These are phyloP conservation scores for Ustilago hordei DNA, from an alignment of 1,284 basidiomycete species.

Conservation along the genomic window DNA sequence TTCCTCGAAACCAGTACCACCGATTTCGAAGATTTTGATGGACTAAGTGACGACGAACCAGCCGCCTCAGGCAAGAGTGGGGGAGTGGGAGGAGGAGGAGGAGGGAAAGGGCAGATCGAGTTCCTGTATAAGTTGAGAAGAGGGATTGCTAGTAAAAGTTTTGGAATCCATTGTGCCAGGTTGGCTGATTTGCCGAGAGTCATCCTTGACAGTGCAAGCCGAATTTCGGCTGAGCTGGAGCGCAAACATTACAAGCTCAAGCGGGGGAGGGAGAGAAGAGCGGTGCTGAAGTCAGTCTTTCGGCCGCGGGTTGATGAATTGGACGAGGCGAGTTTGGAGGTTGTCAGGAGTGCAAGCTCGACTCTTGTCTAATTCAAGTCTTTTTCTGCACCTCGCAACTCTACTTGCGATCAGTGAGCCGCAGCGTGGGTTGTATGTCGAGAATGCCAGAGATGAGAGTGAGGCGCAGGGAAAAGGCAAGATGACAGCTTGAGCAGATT, in stretches of 20 bases:
- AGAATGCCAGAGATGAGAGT: too few relatives aligned
- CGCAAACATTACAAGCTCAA: not conserved
- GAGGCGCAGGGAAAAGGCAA: too few relatives aligned
- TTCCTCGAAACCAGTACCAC: conserved; percentile 26
- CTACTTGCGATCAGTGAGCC: too few relatives aligned
- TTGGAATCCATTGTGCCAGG: conserved; percentile 66
- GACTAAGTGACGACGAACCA: not conserved
- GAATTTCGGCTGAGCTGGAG: conserved; percentile 13
- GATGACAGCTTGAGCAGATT: too few relatives aligned
- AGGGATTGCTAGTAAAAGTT: conserved; percentile 56
- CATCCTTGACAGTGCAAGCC: conserved; percentile 21
- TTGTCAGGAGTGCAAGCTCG: too few relatives aligned
- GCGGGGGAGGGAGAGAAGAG: not conserved
- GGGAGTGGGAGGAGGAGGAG: conserved; percentile 7
- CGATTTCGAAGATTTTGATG: not conserved
- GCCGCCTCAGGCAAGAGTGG: conserved; percentile 3
- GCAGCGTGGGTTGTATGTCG: too few relatives aligned
- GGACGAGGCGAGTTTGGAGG: too few relatives aligned
- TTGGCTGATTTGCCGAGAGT: conserved; percentile 52
- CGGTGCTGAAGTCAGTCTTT: not conserved
- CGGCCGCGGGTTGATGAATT: not conserved
- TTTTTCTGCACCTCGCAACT: too few relatives aligned
- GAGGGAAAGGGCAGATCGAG: conserved; percentile 38
- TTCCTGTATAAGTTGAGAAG: conserved; percentile 63
- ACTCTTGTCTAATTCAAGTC: too few relatives aligned